A percentile compares a stretch with the other conserved stretches of the same genome.
Conservation (phyloP, 2,329 filamentous ascomycete species). For the Samsoniella hepiali region DNA sequence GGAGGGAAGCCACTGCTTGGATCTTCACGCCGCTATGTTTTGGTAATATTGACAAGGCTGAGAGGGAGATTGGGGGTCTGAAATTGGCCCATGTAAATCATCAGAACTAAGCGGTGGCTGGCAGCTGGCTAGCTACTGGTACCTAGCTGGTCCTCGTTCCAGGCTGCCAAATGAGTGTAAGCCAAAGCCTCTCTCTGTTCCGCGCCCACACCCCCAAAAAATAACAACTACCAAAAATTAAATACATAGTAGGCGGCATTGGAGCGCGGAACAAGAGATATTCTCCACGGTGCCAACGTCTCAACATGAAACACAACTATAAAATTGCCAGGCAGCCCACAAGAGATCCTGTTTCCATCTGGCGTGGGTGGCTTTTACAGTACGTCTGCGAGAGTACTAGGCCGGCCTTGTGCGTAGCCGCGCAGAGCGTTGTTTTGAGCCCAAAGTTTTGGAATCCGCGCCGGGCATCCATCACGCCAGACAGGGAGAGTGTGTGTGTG, state of each 20-base stretch:
- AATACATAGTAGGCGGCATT: not conserved
- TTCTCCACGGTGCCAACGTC: slow-evolving; percentile 1
- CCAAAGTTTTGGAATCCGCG: slow-evolving; percentile 6
- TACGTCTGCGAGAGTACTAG: no score
- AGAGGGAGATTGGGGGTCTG: not conserved
- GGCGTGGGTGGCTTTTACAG: no score
- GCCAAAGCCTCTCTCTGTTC: not conserved
- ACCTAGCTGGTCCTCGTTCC: not conserved
- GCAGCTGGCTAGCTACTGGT: not conserved
- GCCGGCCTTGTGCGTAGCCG: not conserved
- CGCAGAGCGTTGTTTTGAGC: slow-evolving; percentile 14
- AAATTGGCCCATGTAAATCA: slow-evolving; percentile 8
- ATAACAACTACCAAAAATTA: not conserved
- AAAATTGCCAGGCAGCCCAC: not conserved
- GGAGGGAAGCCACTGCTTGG: not conserved
- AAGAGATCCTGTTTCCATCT: not conserved
- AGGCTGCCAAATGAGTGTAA: not conserved
- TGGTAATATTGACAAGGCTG: slow-evolving; percentile 16
- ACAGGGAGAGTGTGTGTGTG: not conserved
- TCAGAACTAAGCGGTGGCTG: not conserved
- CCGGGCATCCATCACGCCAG: not conserved
- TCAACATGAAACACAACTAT: slow-evolving; percentile 12
- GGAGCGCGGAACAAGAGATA: not conserved
- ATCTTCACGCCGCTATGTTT: slow-evolving; percentile 8
- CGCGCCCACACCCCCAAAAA: not conserved